Evolutionary conservation across 768 basidiomycete genomes (phyloP).

Genomic region (Dioszegia crocea): DNA sequence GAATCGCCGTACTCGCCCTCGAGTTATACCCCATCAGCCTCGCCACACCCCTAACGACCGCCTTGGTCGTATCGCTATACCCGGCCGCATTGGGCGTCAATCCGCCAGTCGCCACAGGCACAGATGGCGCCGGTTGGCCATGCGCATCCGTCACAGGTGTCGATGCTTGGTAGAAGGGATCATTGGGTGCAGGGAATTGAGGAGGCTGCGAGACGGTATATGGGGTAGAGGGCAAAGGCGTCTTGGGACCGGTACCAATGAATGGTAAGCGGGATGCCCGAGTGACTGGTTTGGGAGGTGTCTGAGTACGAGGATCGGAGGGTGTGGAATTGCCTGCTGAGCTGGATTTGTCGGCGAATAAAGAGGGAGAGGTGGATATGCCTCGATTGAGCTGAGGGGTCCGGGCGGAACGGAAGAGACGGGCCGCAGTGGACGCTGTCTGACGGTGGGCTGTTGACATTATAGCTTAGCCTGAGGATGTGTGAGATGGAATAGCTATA

Average conservation of each 20-base stretch:
- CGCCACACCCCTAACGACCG: slow-evolving; percentile 46
- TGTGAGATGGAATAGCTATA: background rate
- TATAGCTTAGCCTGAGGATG: background rate
- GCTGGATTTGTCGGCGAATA: background rate
- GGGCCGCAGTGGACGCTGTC: background rate
- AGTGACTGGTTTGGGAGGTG: background rate
- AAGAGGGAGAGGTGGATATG: background rate
- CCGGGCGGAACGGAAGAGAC: background rate
- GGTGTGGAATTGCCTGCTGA: background rate
- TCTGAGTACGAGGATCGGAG: background rate
- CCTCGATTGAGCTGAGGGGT: background rate
- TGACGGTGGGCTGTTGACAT: background rate
- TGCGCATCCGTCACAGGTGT: background rate
- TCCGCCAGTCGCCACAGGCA: background rate
- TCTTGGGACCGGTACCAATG: background rate
- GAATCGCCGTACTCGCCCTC: slow-evolving; percentile 50
- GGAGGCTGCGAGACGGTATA: slow-evolving; percentile 26
- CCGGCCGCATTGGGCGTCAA: slow-evolving; percentile 2
- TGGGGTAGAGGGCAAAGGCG: slow-evolving; percentile 9
- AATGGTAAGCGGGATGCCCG: slow-evolving; percentile 2
- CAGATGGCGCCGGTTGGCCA: background rate
- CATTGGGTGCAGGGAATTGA: slow-evolving; percentile 39
- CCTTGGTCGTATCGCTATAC: slow-evolving; percentile 40
- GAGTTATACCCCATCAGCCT: slow-evolving; percentile 52
- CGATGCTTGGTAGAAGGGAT: slow-evolving; percentile 31